Conservation (phyloP, 2,329 filamentous ascomycete genomes). For the Stemphylium vesicarium region DNA sequence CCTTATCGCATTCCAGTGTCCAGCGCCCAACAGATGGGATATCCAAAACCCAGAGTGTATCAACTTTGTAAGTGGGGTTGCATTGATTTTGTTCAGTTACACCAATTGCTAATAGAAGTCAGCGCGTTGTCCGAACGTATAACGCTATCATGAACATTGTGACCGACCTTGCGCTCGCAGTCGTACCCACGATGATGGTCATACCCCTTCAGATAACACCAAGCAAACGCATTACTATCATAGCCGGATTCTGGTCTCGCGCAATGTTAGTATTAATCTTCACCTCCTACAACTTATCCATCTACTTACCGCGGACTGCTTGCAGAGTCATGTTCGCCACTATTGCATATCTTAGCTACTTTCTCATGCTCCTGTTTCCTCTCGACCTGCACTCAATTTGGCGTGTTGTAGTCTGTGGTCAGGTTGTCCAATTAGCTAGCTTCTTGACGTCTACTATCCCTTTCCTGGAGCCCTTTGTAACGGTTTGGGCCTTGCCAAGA, state of each 20-base stretch:
- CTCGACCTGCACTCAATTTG: conserved; percentile 7
- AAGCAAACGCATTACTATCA: not conserved
- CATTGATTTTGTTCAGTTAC: not conserved
- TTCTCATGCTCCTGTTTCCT: not conserved
- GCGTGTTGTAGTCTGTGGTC: conserved; percentile 7
- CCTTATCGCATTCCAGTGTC: conserved; percentile 12
- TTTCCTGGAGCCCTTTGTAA: conserved; percentile 14
- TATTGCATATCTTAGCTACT: not conserved
- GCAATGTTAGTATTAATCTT: not conserved
- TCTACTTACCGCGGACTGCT: not conserved
- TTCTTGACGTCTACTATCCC: conserved; percentile 12
- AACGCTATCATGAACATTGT: conserved; percentile 7
- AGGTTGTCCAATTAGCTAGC: conserved; percentile 9
- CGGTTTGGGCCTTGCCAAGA: too few relatives aligned
- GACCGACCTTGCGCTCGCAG: conserved; percentile 4
- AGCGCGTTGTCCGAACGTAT: conserved; percentile 7
- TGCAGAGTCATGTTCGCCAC: not conserved
- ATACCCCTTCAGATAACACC: not conserved
- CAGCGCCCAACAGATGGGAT: not conserved
- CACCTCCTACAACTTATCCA: not conserved
- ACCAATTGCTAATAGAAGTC: not conserved
- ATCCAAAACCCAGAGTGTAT: conserved; percentile 4
- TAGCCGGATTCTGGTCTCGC: conserved; percentile 4
- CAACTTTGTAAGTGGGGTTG: not conserved
- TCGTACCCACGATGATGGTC: conserved; percentile 2